phyloP scores from a whole-genome alignment of 129 eudicot species.

The Lactuca sativa region DNA sequence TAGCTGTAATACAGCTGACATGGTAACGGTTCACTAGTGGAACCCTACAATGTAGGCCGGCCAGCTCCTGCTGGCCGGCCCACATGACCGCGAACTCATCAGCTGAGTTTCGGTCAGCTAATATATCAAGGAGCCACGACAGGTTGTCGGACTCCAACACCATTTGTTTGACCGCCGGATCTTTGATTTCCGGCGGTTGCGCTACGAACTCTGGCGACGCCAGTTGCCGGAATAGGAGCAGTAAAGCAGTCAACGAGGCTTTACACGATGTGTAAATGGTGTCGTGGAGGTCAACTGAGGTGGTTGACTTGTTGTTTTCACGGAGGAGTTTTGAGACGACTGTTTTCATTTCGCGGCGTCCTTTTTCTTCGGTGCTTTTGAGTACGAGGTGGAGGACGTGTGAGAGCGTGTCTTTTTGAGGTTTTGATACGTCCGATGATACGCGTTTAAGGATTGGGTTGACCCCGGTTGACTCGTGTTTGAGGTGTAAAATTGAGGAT shows the following conservation, averaged over 20 bases:
- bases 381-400: slow-evolving; percentile 85
- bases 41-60: slow-evolving; percentile 53
- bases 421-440: slow-evolving; percentile 57
- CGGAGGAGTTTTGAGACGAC: slow-evolving; percentile 71
- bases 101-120: slow-evolving; percentile 69
- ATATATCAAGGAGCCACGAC: slow-evolving; percentile 83
- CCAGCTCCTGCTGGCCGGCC: slow-evolving; percentile 81
- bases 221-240: slow-evolving; percentile 58
- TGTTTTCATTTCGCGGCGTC: slow-evolving; percentile 91
- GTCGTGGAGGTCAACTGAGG: slow-evolving; percentile 50
- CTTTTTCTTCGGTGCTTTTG: slow-evolving; percentile 77
- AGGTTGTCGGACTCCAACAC: slow-evolving; percentile 82
- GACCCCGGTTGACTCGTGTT: slow-evolving; percentile 59
- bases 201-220: slow-evolving; percentile 48
- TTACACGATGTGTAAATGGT: slow-evolving; percentile 62
- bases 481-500: slow-evolving; percentile 64
- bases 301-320: slow-evolving; percentile 57
- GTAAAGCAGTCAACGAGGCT: slow-evolving; percentile 51
- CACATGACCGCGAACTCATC: slow-evolving; percentile 79
- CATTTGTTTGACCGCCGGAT: slow-evolving; percentile 59
- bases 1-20: slow-evolving; percentile 71
- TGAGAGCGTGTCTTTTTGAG: slow-evolving; percentile 78
- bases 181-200: slow-evolving; percentile 39
- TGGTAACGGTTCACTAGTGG: slow-evolving; percentile 60
- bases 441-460: slow-evolving; percentile 86